Evolutionary conservation across 2,329 filamentous ascomycete species (phyloP), one percentile per base, ranked within the genome.

Genomic region (Microdochium nivale): DNA sequence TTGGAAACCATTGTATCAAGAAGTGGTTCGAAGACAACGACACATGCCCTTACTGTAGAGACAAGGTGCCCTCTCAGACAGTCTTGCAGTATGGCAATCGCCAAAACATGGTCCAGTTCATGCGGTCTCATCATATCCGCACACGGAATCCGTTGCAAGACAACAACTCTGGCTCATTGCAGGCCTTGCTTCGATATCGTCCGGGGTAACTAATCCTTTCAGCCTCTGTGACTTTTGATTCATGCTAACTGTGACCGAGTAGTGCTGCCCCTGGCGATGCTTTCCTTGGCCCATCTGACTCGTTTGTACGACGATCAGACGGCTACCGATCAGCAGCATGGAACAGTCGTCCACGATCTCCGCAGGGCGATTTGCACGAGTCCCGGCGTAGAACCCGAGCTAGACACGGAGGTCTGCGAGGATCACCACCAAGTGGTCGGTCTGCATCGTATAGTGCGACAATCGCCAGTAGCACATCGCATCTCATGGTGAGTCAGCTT

Each of bases 1-100:
- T 86, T 62, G 82, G 82, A 19, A 74, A 83, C 52, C 72, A 77
- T 57, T 86, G 82, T 62, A 81, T 86, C 56, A 81, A 79, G 62
- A 83, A 80, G 57, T 86, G 82, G 82, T 75, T 86, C 43, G 72
- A 79, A 50, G 79, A 84, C 47, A 79, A 79, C 1, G 76, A 82
- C 57, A 82, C 72, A 51, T 86, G 82, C 56, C 82, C 82, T 0
- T 84, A 84, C 59, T 86, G 82, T 62, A 76, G 82, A 25, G 75
- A 81, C 55, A 81, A 82, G 58, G 68, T 86, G 24, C 78, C 73
- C 2, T 77, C 79, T 2, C 76, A 82, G 53, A 60, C 64, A 23
- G 58, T 58, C 32, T 52, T 56, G 35, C 56, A 54, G 3, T 53
- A 53, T 47, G 53, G 51, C 35, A 35, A 51, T 51, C 48, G 58